A percentile compares a stretch with the other conserved stretches of the same genome.
These are phyloP conservation scores for Arachis stenosperma DNA, from an alignment of 306 rosid species.

Conservation along the genomic window DNA sequence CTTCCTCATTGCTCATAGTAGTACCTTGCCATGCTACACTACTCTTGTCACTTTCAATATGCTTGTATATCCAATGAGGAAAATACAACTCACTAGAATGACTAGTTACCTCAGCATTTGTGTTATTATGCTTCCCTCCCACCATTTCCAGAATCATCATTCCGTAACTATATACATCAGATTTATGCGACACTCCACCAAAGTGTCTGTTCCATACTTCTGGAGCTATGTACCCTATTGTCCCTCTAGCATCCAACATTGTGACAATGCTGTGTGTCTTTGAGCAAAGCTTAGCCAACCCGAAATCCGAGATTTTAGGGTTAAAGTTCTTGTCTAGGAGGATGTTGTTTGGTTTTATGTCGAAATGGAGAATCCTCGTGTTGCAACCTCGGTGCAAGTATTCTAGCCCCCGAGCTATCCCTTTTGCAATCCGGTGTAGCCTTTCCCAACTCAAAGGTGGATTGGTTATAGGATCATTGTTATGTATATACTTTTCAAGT, in stretches of 20 bases:
- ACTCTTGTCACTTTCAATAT: slow-evolving; percentile 17
- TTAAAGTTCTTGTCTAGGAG: slow-evolving; percentile 48
- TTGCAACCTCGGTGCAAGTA: slow-evolving; percentile 57
- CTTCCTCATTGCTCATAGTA: slow-evolving; percentile 3
- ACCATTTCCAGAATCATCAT: slow-evolving; percentile 56
- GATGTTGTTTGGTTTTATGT: slow-evolving; percentile 59
- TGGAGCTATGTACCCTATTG: slow-evolving; percentile 52
- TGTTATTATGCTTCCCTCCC: slow-evolving; percentile 44
- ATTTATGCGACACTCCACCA: slow-evolving; percentile 53
- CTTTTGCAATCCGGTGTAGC: slow-evolving; percentile 37
- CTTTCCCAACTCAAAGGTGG: slow-evolving; percentile 46
- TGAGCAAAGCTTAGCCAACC: slow-evolving; percentile 48
- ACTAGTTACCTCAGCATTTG: slow-evolving; percentile 14
- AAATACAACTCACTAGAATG: slow-evolving; percentile 45
- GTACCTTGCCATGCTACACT: background rate
- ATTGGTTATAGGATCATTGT: background rate
- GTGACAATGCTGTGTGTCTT: slow-evolving; percentile 42
- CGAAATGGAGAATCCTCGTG: slow-evolving; percentile 55
- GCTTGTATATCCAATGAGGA: slow-evolving; percentile 48
- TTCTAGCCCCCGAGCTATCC: slow-evolving; percentile 56
- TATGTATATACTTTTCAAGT: slow-evolving; percentile 48
- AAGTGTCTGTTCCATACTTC: slow-evolving; percentile 47
- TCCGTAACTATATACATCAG: slow-evolving; percentile 56
- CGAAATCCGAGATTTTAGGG: slow-evolving; percentile 60
- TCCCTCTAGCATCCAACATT: slow-evolving; percentile 49